These are phyloP conservation scores for Mediolabrus comicus DNA, from an alignment of 108 stramenopile species.

Conservation along the genomic window DNA sequence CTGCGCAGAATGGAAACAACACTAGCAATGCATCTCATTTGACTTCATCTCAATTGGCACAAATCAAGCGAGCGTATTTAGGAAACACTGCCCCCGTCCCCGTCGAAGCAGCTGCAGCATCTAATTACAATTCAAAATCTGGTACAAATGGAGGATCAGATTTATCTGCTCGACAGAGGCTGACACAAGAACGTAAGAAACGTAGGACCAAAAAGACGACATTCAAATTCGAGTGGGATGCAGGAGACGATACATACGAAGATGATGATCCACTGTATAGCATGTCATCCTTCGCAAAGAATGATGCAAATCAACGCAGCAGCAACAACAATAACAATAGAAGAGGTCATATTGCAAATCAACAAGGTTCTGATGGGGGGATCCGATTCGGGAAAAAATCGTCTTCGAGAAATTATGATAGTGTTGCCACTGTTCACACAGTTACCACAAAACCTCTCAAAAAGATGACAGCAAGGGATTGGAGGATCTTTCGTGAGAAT, in stretches of 20 bases:
- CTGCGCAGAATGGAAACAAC: not conserved
- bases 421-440: conserved; percentile 27
- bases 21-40: conserved; percentile 22
- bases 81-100: conserved; percentile 52
- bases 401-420: conserved; percentile 10
- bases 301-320: conserved; percentile 3
- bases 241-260: conserved; percentile 86
- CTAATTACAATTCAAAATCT: conserved; percentile 16
- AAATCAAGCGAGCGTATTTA: conserved; percentile 64
- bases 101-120: conserved; percentile 7
- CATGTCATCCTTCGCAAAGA: conserved; percentile 33
- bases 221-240: conserved; percentile 97
- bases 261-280: conserved; percentile 85
- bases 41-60: conserved; percentile 43
- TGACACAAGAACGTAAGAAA: conserved; percentile 31
- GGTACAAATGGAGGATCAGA: conserved; percentile 7
- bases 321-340: conserved; percentile 11
- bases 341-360: not conserved
- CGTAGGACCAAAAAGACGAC: conserved; percentile 62
- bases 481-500: conserved; percentile 98
- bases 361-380: conserved; percentile 1
- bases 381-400: conserved; percentile 36
- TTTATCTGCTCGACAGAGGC: conserved; percentile 15
- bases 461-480: conserved; percentile 94
- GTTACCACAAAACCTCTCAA: conserved; percentile 76